These are phyloP conservation scores for Lachancea sp. DNA, from an alignment of 805 yeast genomes.

Conservation along the genomic window DNA sequence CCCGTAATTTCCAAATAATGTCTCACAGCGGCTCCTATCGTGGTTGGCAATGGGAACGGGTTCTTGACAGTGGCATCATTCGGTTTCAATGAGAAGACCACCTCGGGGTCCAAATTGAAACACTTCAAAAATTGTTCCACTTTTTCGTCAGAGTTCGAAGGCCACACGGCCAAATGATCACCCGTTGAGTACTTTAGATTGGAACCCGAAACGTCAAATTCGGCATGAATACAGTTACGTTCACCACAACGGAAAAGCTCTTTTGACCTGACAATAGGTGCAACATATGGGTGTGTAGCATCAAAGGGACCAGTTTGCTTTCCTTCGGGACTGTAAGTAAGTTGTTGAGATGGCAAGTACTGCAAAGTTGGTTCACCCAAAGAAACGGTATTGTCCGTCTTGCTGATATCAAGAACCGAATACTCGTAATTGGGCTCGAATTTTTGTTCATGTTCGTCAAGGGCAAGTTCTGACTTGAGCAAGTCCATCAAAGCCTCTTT, in stretches of 20 bases:
- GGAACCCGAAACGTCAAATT: slow-evolving; percentile 71
- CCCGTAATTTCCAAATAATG: slow-evolving; percentile 89
- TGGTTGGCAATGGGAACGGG: slow-evolving; percentile 74
- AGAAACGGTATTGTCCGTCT: slow-evolving; percentile 39
- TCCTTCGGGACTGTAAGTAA: slow-evolving; percentile 33
- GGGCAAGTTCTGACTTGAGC: slow-evolving; percentile 53
- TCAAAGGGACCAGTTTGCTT: slow-evolving; percentile 66
- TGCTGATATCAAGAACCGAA: slow-evolving; percentile 25
- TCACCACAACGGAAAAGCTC: slow-evolving; percentile 63
- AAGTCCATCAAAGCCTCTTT: slow-evolving; percentile 68
- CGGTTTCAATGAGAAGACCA: slow-evolving; percentile 57
- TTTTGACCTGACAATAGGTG: slow-evolving; percentile 51
- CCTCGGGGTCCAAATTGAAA: slow-evolving; percentile 50
- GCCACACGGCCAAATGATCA: slow-evolving; percentile 93
- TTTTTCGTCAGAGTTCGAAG: slow-evolving; percentile 76
- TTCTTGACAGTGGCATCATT: slow-evolving; percentile 61
- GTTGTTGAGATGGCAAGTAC: slow-evolving; percentile 37
- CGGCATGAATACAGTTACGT: slow-evolving; percentile 86
- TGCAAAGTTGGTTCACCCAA: slow-evolving; percentile 77
- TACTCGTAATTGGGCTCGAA: slow-evolving; percentile 61
- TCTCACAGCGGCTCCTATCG: slow-evolving; percentile 81
- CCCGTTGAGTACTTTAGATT: slow-evolving; percentile 87
- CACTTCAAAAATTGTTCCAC: slow-evolving; percentile 59
- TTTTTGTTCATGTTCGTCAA: slow-evolving; percentile 72
- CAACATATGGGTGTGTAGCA: slow-evolving; percentile 74